These are phyloP conservation scores for Solanum chaucha DNA, from an alignment of 257 asterid species.

Conservation along the genomic window DNA sequence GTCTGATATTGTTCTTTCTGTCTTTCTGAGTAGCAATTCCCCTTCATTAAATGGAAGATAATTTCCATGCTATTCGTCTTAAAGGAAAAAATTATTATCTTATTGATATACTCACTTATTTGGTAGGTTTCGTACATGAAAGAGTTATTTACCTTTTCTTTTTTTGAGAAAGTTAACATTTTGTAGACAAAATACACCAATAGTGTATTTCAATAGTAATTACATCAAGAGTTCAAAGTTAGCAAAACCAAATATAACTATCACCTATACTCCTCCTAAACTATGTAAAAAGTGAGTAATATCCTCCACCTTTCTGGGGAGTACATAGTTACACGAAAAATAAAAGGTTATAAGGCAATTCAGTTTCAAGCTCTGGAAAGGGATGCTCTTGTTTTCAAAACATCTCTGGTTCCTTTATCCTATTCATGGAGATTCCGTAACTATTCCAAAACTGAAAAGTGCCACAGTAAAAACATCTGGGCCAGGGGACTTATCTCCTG, in stretches of 20 bases:
- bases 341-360: not conserved
- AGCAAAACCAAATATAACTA: not conserved
- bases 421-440: too few species aligned
- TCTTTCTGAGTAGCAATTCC: not conserved
- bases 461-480: not conserved
- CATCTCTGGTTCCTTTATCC: not conserved
- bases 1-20: conserved; percentile 20
- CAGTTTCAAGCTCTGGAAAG: not conserved
- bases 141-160: not conserved
- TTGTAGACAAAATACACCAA: not conserved
- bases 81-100: not conserved
- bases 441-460: too few species aligned
- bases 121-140: not conserved
- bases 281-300: not conserved
- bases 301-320: not conserved
- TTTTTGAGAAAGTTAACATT: not conserved
- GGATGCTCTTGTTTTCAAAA: not conserved
- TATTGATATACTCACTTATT: not conserved
- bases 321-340: not conserved
- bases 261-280: not conserved
- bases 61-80: not conserved
- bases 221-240: not conserved
- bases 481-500: not conserved
- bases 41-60: not conserved
- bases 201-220: not conserved